Evolutionary conservation across 441 rosid genomes (phyloP).

Genomic region (Dalechampia spathulata): DNA sequence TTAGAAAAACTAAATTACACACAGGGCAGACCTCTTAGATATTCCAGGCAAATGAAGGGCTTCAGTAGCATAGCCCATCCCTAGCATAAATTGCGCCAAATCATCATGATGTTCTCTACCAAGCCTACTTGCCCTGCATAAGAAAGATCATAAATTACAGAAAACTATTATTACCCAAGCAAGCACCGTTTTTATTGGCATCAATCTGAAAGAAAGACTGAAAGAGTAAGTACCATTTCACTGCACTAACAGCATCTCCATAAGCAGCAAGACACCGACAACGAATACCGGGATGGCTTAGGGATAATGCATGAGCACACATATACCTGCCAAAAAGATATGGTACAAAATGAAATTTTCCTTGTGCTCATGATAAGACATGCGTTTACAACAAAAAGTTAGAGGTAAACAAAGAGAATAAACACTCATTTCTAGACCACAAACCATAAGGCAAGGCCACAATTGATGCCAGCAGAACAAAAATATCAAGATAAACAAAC

Average conservation of each 20-base stretch:
- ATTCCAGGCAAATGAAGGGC: constrained; percentile 99
- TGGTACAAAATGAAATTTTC: background rate
- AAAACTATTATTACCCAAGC: constrained; percentile 1
- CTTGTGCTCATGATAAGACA: background rate
- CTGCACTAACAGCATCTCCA: constrained; percentile 99
- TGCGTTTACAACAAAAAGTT: background rate
- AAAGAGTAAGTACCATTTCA: constrained; percentile 73
- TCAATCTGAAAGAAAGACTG: background rate
- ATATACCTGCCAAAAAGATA: constrained; percentile 59
- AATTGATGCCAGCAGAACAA: too few relatives aligned
- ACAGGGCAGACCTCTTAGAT: constrained; percentile 72
- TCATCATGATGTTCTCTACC: constrained; percentile 99
- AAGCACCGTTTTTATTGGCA: background rate
- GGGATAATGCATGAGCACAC: constrained; percentile 95
- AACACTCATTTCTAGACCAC: too few relatives aligned
- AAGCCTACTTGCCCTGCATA: constrained; percentile 95
- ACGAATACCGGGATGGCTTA: constrained; percentile 96
- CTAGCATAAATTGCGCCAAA: constrained; percentile 93
- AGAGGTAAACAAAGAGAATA: background rate
- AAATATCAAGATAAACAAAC: too few relatives aligned
- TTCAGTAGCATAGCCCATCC: constrained; percentile 99
- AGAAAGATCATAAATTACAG: constrained; percentile 10
- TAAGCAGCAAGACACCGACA: constrained; percentile 98
- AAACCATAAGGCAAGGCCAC: background rate
- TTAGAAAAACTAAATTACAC: background rate